phyloP scores from a whole-genome alignment of 164 flowering plant genomes.

The Nymphaea colorata region DNA sequence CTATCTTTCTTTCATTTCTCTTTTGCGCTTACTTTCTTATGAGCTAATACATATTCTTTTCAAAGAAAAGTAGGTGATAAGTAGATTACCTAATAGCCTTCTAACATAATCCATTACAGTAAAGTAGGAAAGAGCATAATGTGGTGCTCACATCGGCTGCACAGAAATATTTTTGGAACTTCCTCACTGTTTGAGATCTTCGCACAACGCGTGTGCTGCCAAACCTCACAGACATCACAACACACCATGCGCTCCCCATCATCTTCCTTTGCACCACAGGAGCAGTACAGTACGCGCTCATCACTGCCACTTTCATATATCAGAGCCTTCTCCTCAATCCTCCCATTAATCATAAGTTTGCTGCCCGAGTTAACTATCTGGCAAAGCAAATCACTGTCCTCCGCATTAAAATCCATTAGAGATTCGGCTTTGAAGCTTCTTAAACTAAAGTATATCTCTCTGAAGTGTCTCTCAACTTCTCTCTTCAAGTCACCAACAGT shows the following conservation, averaged over 20 bases:
- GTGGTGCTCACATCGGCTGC: constrained; percentile 63
- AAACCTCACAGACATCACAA: constrained; percentile 83
- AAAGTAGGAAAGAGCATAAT: constrained; percentile 40
- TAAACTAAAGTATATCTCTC: constrained; percentile 58
- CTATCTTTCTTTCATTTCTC: no score
- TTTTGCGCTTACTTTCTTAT: no score
- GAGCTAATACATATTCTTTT: no score
- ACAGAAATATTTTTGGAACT: constrained; percentile 59
- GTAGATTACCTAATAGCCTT: background rate
- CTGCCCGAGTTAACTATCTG: constrained; percentile 27
- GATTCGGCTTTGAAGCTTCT: constrained; percentile 32
- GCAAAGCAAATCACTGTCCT: constrained; percentile 29
- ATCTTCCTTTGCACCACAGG: constrained; percentile 68
- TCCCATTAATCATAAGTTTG: constrained; percentile 36
- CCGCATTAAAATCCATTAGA: constrained; percentile 13
- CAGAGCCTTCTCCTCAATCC: constrained; percentile 6
- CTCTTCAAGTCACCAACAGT: constrained; percentile 48
- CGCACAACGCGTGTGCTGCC: constrained; percentile 80
- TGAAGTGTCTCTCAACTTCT: constrained; percentile 48
- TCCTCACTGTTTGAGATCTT: constrained; percentile 35
- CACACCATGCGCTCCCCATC: constrained; percentile 78
- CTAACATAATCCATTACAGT: constrained; percentile 14
- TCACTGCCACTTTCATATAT: constrained; percentile 15
- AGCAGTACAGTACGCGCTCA: constrained; percentile 40
- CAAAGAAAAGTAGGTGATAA: no score